Percentiles rank a stretch among this genome's conserved stretches.
These are phyloP conservation scores for Pyrus communis DNA, from an alignment of 306 rosid species.

Conservation along the genomic window DNA sequence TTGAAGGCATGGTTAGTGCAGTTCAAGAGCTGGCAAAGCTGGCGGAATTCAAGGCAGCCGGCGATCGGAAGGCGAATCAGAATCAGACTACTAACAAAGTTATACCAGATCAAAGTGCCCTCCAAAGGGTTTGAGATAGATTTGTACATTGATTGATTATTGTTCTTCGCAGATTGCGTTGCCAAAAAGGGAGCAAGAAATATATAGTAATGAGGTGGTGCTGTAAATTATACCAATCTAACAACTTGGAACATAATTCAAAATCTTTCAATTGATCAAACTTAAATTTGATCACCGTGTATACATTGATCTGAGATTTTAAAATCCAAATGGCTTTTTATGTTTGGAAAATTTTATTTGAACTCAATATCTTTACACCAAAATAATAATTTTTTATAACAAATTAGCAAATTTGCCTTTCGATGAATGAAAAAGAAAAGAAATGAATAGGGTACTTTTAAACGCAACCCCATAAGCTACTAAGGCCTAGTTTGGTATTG, in stretches of 20 bases:
- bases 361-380: too few species aligned
- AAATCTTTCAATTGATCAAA: neutral
- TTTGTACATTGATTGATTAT: neutral
- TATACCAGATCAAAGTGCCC: constrained; percentile 2
- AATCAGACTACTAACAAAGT: neutral
- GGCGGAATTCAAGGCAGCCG: constrained; percentile 25
- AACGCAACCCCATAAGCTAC: too few species aligned
- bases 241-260: neutral
- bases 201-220: neutral
- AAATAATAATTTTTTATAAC: too few species aligned
- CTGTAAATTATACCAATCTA: neutral
- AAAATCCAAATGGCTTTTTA: too few species aligned
- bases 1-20: constrained; percentile 46
- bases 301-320: too few species aligned
- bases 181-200: neutral
- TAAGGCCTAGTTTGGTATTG: too few species aligned
- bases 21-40: constrained; percentile 49
- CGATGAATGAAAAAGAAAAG: too few species aligned
- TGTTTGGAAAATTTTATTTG: too few species aligned
- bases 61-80: constrained; percentile 4
- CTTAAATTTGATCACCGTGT: too few species aligned
- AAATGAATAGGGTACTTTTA: too few species aligned
- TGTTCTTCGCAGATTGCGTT: neutral
- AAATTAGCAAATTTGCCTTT: too few species aligned
- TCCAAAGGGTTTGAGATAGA: constrained; percentile 12